Conservation (phyloP, 202 grass and related monocot genomes). For the Eragrostis tef region DNA sequence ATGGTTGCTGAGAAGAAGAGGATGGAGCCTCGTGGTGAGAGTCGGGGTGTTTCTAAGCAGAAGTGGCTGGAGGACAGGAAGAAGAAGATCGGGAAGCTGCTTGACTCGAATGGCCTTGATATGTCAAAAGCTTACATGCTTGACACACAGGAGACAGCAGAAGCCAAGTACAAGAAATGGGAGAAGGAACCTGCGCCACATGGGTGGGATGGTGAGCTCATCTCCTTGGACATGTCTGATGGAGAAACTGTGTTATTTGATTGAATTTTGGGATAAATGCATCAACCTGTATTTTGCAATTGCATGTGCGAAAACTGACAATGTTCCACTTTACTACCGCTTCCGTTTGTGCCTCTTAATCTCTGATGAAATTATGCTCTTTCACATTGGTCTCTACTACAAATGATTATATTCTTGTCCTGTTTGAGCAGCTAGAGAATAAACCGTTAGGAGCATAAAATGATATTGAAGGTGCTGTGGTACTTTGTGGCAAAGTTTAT, state of each 20-base stretch:
- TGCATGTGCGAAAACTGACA: neutral
- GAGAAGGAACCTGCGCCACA: slow-evolving; percentile 90
- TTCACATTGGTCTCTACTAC: neutral
- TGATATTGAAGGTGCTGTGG: neutral
- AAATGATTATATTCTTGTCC: neutral
- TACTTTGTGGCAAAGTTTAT: neutral
- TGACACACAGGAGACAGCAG: slow-evolving; percentile 81
- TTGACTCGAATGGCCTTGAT: slow-evolving; percentile 92
- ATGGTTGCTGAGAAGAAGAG: slow-evolving; percentile 94
- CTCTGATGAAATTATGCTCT: neutral
- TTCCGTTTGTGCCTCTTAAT: neutral
- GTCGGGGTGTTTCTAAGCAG: slow-evolving; percentile 86
- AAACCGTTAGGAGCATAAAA: neutral
- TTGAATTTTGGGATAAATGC: neutral
- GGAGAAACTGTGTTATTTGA: neutral
- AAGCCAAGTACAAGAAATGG: slow-evolving; percentile 96
- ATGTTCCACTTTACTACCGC: neutral
- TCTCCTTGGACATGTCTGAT: neutral
- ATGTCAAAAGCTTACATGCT: slow-evolving; percentile 93
- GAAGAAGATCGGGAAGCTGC: slow-evolving; percentile 92
- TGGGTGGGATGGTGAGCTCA: slow-evolving; percentile 91
- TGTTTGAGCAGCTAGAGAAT: neutral
- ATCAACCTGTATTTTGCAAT: neutral
- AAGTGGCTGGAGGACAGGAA: slow-evolving; percentile 95
- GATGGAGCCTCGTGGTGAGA: slow-evolving; percentile 77